Evolutionary conservation across 345 rosid genomes (phyloP), one percentile per base, ranked within the genome.

Genomic region (Murraya paniculata): DNA sequence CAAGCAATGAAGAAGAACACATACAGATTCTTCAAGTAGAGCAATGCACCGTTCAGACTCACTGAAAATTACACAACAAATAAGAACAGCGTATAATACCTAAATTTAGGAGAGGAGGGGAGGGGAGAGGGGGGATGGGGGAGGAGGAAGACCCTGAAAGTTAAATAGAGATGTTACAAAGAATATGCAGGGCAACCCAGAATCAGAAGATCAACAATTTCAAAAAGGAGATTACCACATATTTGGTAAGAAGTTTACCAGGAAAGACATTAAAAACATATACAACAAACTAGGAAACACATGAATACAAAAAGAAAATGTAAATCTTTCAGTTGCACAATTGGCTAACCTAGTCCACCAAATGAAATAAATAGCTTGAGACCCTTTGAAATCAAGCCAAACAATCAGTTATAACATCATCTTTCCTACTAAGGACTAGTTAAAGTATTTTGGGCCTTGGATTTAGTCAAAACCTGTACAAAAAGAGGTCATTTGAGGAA

Each of bases 41-140:
- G 95, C 87, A 77, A 92, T 81, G 88, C 91, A 86, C 77, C 81
- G 81, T 78, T 90, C 93, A 4, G 89, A 83, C 86, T 91, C 90
- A 50, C 99, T 96, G 60, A 65, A 88, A 85, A 78, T 82, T 76
- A 81, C 64, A 78, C 41, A 71, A 76, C 59, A 65, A 45, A 64
- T 80, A 35, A 82, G 80, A 74, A 72, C 39, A 79, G 59, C 36
- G 79, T 75, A 35, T 27, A 50, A 59, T 31, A 59, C 68, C 59
- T 56, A 50, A 14, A 28, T 28, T 27, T 16, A 60, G 18, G 58
- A 30, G 22, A 71, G 55, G 11, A 64, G 68, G 60, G 11, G 21
- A 9, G 13, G 41, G 41, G 45, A 39, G 45, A 39, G 13, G 13
- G 45, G 13, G 3, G 13, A 39, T 9, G 10, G 22, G 72, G 55